These are phyloP conservation scores for Suillus fuscotomentosus DNA, from an alignment of 768 basidiomycete genomes.

Conservation along the genomic window DNA sequence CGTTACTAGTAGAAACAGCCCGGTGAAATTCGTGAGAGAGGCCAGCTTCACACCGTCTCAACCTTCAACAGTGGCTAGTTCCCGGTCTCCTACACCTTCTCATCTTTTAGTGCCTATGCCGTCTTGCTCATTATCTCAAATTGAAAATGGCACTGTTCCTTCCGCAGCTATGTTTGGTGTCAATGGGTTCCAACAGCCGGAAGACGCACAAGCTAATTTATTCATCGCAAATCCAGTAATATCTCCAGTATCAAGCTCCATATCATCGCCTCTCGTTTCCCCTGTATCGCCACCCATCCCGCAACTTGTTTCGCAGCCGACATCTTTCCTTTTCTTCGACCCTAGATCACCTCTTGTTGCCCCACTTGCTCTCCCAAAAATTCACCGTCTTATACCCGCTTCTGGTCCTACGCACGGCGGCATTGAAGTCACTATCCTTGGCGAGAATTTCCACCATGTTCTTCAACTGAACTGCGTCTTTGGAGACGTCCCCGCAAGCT, in stretches of 20 bases:
- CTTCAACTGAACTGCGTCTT: conserved; percentile 78
- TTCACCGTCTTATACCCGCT: conserved; percentile 83
- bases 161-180: neutral
- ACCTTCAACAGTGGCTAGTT: conserved; percentile 31
- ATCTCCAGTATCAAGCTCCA: conserved; percentile 16
- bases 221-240: conserved; percentile 16
- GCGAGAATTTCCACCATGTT: conserved; percentile 82
- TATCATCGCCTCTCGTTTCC: conserved; percentile 10
- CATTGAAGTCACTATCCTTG: conserved; percentile 91
- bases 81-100: conserved; percentile 31
- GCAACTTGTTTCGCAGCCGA: conserved; percentile 36
- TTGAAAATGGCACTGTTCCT: conserved; percentile 3
- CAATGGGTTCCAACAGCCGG: conserved; percentile 4
- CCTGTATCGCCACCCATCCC: conserved; percentile 12
- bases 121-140: conserved; percentile 11
- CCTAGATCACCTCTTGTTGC: conserved; percentile 44
- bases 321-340: conserved; percentile 65
- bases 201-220: conserved; percentile 7
- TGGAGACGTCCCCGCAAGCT: conserved; percentile 77
- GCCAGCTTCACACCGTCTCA: conserved; percentile 43
- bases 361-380: conserved; percentile 62
- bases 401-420: conserved; percentile 89
- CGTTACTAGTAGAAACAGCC: conserved; percentile 26
- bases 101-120: conserved; percentile 17
- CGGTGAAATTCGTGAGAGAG: conserved; percentile 53